phyloP scores from a whole-genome alignment of 805 yeast species.

The Nakazawaea populi region DNA sequence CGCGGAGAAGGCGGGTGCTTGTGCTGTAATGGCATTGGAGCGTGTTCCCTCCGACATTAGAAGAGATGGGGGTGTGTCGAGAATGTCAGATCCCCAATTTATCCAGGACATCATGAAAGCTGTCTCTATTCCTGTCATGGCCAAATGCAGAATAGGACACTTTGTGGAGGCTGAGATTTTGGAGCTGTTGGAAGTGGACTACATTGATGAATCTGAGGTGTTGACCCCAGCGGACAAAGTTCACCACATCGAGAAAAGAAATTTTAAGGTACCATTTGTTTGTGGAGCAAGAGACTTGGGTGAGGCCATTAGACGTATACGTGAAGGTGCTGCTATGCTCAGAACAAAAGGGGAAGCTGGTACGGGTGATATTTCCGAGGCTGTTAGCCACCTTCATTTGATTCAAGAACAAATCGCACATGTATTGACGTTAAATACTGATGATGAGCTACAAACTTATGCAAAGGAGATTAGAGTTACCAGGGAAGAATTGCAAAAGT shows the following conservation, averaged over 20 bases:
- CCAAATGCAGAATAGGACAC: slow-evolving; percentile 81
- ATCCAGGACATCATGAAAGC: slow-evolving; percentile 67
- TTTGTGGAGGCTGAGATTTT: slow-evolving; percentile 75
- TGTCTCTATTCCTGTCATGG: slow-evolving; percentile 76
- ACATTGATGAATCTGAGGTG: slow-evolving; percentile 81
- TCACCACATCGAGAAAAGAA: slow-evolving; percentile 54
- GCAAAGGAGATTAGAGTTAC: slow-evolving; percentile 62
- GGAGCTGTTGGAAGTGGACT: slow-evolving; percentile 67
- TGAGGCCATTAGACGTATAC: slow-evolving; percentile 72
- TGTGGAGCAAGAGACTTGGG: slow-evolving; percentile 82
- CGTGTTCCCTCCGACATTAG: slow-evolving; percentile 84
- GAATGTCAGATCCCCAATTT: slow-evolving; percentile 84
- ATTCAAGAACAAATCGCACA: slow-evolving; percentile 51
- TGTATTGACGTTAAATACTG: slow-evolving; percentile 32
- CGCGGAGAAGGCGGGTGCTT: slow-evolving; percentile 82
- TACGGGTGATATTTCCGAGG: slow-evolving; percentile 81
- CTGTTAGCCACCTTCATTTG: slow-evolving; percentile 65
- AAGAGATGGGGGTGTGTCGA: slow-evolving; percentile 73
- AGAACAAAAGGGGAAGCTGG: slow-evolving; percentile 89
- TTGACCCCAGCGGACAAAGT: slow-evolving; percentile 75
- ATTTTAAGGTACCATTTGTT: slow-evolving; percentile 70
- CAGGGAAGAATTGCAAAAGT: slow-evolving; percentile 40
- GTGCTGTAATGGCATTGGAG: slow-evolving; percentile 87
- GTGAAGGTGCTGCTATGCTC: slow-evolving; percentile 84
- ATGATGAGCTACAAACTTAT: slow-evolving; percentile 38